phyloP scores from a whole-genome alignment of 257 asterid species.

The Ballota nigra region DNA sequence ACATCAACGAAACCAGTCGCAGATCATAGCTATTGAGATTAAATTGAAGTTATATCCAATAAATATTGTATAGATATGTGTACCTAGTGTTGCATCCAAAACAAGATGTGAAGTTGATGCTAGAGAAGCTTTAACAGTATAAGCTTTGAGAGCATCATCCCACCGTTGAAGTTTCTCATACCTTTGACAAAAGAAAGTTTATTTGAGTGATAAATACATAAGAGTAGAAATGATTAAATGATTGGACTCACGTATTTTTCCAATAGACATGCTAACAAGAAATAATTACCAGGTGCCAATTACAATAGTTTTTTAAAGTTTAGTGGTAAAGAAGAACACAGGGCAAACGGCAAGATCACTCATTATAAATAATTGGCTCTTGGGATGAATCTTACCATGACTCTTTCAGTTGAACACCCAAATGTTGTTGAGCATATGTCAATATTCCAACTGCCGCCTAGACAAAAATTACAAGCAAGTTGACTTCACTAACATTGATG shows the following conservation, averaged over 20 bases:
- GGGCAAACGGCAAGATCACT: conserved; percentile 8
- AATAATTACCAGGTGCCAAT: conserved; percentile 1
- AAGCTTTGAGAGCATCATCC: conserved; percentile 99
- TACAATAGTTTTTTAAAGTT: conserved; percentile 8
- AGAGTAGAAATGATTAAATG: neutral
- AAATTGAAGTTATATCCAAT: conserved; percentile 7
- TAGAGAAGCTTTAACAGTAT: conserved; percentile 89
- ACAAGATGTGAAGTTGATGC: conserved; percentile 68
- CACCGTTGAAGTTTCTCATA: conserved; percentile 98
- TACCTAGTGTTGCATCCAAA: conserved; percentile 97
- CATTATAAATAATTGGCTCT: conserved; percentile 4
- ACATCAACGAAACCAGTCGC: conserved; percentile 12
- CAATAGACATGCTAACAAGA: conserved; percentile 3
- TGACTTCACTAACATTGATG: conserved; percentile 16
- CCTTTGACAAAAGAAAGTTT: conserved; percentile 47
- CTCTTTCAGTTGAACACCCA: conserved; percentile 95
- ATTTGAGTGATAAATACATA: conserved; percentile 10
- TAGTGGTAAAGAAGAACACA: neutral
- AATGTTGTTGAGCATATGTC: conserved; percentile 88
- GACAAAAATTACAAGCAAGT: conserved; percentile 23
- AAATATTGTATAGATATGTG: conserved; percentile 27
- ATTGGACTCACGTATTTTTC: neutral
- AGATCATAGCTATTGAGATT: conserved; percentile 3
- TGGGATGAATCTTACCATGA: conserved; percentile 68
- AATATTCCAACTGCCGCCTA: conserved; percentile 99